Percentiles rank a stretch among this genome's conserved stretches.
phyloP scores from a whole-genome alignment of 2,329 filamentous ascomycete species.

The Botrytis porri region DNA sequence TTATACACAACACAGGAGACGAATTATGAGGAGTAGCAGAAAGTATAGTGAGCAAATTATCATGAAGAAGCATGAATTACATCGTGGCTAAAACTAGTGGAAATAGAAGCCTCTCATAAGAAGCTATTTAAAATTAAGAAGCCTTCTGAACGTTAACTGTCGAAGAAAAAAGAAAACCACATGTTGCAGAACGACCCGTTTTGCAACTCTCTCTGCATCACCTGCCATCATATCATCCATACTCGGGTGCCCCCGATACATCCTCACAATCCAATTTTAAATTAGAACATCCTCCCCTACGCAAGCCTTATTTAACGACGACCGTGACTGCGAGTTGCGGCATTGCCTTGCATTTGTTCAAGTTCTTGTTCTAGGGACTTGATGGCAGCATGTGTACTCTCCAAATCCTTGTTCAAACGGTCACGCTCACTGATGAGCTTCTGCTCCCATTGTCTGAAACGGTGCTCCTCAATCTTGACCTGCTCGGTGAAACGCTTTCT shows the following conservation, averaged over 20 bases:
- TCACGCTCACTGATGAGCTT: constrained; percentile 99
- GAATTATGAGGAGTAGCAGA: background rate
- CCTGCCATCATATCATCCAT: constrained; percentile 24
- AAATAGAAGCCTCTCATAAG: constrained; percentile 29
- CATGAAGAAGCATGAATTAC: constrained; percentile 38
- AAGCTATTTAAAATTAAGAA: constrained; percentile 25
- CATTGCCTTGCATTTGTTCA: constrained; percentile 86
- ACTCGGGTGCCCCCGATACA: constrained; percentile 14
- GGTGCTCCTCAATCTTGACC: constrained; percentile 99
- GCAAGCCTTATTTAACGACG: constrained; percentile 62
- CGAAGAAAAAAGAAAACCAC: constrained; percentile 28
- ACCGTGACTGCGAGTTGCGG: constrained; percentile 79
- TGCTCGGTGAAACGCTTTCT: constrained; percentile 99
- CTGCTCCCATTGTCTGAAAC: constrained; percentile 99
- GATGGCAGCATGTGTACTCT: constrained; percentile 93
- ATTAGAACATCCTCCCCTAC: constrained; percentile 5
- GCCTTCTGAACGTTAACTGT: constrained; percentile 22
- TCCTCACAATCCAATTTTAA: constrained; percentile 19
- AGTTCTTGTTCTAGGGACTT: constrained; percentile 90
- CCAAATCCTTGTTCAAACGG: constrained; percentile 98
- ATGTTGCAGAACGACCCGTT: constrained; percentile 27
- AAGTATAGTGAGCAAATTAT: constrained; percentile 13
- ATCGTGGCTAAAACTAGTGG: constrained; percentile 38
- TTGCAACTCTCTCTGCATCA: constrained; percentile 34
- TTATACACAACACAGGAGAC: background rate